Conservation (phyloP, 2,329 filamentous ascomycete species). For the Parastagonospora nodorum region DNA sequence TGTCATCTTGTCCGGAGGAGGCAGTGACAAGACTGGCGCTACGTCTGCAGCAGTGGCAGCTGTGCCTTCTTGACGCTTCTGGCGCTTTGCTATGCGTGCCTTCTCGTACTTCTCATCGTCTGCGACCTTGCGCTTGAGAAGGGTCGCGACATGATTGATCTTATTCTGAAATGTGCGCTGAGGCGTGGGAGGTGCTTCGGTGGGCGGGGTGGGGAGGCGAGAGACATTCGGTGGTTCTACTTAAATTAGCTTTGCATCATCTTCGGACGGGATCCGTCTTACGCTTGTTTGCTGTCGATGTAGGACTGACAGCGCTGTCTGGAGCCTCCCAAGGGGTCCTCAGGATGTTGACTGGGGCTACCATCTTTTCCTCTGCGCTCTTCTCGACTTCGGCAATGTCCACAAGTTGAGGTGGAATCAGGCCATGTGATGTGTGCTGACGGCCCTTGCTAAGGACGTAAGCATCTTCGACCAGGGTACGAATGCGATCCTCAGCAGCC, state of each 20-base stretch:
- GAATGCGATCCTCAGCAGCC: slow-evolving; percentile 78
- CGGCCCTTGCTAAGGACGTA: slow-evolving; percentile 71
- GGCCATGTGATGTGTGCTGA: slow-evolving; percentile 78
- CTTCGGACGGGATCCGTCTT: slow-evolving; percentile 5
- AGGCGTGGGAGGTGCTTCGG: slow-evolving; percentile 54
- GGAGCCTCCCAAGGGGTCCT: slow-evolving; percentile 49
- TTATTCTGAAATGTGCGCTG: slow-evolving; percentile 53
- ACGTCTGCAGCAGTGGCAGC: slow-evolving; percentile 35
- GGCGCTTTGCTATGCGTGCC: slow-evolving; percentile 55
- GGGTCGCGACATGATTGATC: slow-evolving; percentile 66
- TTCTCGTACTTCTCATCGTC: slow-evolving; percentile 75
- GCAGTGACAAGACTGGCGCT: slow-evolving; percentile 27
- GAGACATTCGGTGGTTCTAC: slow-evolving; percentile 44
- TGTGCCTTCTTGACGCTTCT: slow-evolving; percentile 45
- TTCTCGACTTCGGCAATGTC: slow-evolving; percentile 67
- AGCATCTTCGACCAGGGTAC: slow-evolving; percentile 78
- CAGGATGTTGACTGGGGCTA: slow-evolving; percentile 44
- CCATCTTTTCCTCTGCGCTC: slow-evolving; percentile 45
- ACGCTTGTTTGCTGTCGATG: slow-evolving; percentile 51
- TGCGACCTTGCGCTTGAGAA: slow-evolving; percentile 28
- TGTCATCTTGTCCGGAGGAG: slow-evolving; percentile 59
- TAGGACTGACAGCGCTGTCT: slow-evolving; percentile 60
- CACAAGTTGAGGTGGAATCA: slow-evolving; percentile 75
- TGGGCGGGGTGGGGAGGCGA: slow-evolving; percentile 52
- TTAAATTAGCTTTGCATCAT: slow-evolving; percentile 8